A percentile compares a stretch with the other conserved stretches of the same genome.
Conservation (phyloP, 164 flowering plant species). For the Tetracentron sinense region DNA sequence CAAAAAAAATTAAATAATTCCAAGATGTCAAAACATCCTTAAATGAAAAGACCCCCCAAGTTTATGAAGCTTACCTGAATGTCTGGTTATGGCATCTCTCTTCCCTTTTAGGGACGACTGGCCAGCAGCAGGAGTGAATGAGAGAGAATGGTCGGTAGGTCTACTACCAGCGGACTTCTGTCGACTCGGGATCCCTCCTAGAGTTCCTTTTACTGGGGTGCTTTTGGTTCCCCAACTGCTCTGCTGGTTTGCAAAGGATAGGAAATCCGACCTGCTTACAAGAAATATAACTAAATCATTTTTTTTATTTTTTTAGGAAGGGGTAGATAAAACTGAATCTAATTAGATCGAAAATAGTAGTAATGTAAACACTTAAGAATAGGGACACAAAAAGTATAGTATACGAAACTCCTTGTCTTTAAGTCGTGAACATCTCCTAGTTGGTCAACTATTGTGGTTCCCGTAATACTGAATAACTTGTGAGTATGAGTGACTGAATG, state of each 20-base stretch:
- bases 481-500: too few relatives aligned
- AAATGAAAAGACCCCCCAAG: not conserved
- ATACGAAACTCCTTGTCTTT: too few relatives aligned
- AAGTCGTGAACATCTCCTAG: too few relatives aligned
- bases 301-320: too few relatives aligned
- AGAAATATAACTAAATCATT: too few relatives aligned
- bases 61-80: slow-evolving; percentile 43
- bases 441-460: too few relatives aligned
- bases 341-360: not conserved
- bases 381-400: not conserved
- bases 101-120: slow-evolving; percentile 55
- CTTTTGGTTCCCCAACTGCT: slow-evolving; percentile 54
- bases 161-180: slow-evolving; percentile 56
- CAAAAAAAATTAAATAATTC: not conserved
- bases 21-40: not conserved
- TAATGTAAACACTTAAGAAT: not conserved
- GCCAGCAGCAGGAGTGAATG: slow-evolving; percentile 53
- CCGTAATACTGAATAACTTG: too few relatives aligned
- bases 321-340: too few relatives aligned
- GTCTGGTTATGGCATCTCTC: slow-evolving; percentile 45
- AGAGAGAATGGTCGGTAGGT: slow-evolving; percentile 36
- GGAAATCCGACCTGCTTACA: slow-evolving; percentile 62
- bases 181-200: slow-evolving; percentile 38
- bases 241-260: slow-evolving; percentile 54
- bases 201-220: slow-evolving; percentile 51